Conservation (phyloP, 2,329 filamentous ascomycete genomes). For the Aspergillus fumigatus region DNA sequence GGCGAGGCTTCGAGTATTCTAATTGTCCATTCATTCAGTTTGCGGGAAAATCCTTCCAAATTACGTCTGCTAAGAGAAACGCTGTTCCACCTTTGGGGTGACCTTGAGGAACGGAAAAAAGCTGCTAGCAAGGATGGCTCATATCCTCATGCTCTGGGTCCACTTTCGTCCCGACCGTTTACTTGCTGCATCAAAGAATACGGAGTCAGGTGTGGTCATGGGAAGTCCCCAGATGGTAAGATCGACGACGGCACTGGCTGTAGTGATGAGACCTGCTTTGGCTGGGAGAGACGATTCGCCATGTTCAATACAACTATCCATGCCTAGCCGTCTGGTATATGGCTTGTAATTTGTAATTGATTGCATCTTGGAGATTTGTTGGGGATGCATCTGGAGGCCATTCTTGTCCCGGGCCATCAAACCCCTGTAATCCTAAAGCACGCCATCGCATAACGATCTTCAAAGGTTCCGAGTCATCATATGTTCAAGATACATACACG, state of each 20-base stretch:
- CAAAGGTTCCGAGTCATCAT: background rate
- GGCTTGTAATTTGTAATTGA: background rate
- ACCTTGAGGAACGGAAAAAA: slow-evolving; percentile 67
- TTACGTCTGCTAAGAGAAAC: slow-evolving; percentile 60
- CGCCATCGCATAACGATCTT: background rate
- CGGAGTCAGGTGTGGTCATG: slow-evolving; percentile 47
- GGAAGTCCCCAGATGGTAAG: slow-evolving; percentile 35
- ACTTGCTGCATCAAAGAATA: slow-evolving; percentile 69
- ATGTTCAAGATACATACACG: background rate
- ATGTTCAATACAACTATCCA: slow-evolving; percentile 62
- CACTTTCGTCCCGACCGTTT: slow-evolving; percentile 57
- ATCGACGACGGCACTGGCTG: slow-evolving; percentile 33
- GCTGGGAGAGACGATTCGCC: slow-evolving; percentile 61
- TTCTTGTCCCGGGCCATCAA: background rate
- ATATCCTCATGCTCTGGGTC: slow-evolving; percentile 14
- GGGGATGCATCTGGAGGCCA: background rate
- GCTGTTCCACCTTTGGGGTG: slow-evolving; percentile 78
- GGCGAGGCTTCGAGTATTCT: background rate
- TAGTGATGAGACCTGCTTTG: slow-evolving; percentile 37
- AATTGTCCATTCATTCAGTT: slow-evolving; percentile 34
- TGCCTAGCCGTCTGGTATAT: background rate
- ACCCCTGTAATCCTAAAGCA: background rate
- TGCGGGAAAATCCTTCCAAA: slow-evolving; percentile 49
- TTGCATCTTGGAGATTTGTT: background rate
- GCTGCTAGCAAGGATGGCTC: slow-evolving; percentile 22